A percentile compares a stretch with the other conserved stretches of the same genome.
Conservation (phyloP, 768 basidiomycete genomes). For the Asterophora lycoperdoides region DNA sequence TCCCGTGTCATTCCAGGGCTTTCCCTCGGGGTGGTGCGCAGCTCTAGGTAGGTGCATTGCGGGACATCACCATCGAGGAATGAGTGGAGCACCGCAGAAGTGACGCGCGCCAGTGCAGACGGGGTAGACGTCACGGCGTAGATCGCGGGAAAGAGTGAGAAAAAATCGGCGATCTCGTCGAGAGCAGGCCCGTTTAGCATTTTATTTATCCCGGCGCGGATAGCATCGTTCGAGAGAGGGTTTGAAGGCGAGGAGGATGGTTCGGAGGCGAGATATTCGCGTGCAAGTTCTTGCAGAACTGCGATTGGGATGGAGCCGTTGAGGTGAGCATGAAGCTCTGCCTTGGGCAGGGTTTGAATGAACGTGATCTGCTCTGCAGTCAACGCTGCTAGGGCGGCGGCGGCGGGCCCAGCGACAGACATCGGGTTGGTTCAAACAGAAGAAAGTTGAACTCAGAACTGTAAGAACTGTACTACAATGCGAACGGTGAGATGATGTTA, state of each 20-base stretch:
- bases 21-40: constrained; percentile 74
- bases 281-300: constrained; percentile 59
- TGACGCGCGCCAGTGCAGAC: constrained; percentile 45
- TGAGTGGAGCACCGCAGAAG: constrained; percentile 58
- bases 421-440: no score
- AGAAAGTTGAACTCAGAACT: no score
- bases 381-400: constrained; percentile 52
- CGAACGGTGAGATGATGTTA: no score
- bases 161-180: constrained; percentile 65
- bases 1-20: constrained; percentile 54
- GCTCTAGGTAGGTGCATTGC: constrained; percentile 71
- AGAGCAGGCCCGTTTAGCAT: constrained; percentile 44
- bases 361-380: constrained; percentile 49
- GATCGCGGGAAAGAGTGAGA: constrained; percentile 70
- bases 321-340: constrained; percentile 82
- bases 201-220: constrained; percentile 29
- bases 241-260: constrained; percentile 1
- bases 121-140: constrained; percentile 72
- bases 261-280: constrained; percentile 27
- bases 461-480: no score
- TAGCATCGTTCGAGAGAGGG: constrained; percentile 20
- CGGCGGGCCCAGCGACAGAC: constrained; percentile 39
- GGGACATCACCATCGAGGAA: constrained; percentile 52
- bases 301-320: constrained; percentile 78
- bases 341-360: constrained; percentile 65